Percentiles rank a stretch among this genome's conserved stretches.
phyloP scores from a whole-genome alignment of 352 stramenopile genomes.

The Phytophthora cajani region DNA sequence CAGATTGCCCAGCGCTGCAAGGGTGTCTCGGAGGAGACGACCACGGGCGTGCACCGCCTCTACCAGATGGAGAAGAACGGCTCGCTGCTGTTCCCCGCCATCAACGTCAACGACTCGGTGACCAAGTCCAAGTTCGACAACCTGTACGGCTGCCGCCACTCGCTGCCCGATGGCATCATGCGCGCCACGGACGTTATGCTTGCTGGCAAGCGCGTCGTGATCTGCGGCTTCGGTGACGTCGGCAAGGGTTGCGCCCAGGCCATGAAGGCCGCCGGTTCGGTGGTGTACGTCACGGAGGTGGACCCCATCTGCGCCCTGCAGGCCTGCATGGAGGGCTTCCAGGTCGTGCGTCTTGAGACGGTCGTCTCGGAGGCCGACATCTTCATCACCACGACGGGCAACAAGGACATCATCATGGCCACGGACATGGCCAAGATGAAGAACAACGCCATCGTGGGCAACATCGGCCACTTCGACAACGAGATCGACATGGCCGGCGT shows the following conservation, averaged over 20 bases:
- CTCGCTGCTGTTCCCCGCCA: slow-evolving; percentile 96
- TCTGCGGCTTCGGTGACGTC: slow-evolving; percentile 98
- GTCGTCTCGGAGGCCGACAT: slow-evolving; percentile 94
- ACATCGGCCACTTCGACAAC: slow-evolving; percentile 99
- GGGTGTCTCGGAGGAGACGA: slow-evolving; percentile 99
- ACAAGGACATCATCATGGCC: slow-evolving; percentile 99
- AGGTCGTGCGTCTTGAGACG: slow-evolving; percentile 94
- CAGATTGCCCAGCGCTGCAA: slow-evolving; percentile 95
- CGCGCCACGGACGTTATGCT: slow-evolving; percentile 99
- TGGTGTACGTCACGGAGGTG: slow-evolving; percentile 98
- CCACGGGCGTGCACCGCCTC: slow-evolving; percentile 97
- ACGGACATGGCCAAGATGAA: slow-evolving; percentile 98
- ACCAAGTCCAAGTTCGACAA: slow-evolving; percentile 99
- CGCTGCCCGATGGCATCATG: slow-evolving; percentile 98
- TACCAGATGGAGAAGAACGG: slow-evolving; percentile 98
- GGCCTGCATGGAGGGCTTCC: slow-evolving; percentile 98
- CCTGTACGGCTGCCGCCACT: slow-evolving; percentile 99
- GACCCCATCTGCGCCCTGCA: slow-evolving; percentile 99
- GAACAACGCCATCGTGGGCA: slow-evolving; percentile 99
- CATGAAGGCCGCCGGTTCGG: slow-evolving; percentile 96
- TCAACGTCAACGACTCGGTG: slow-evolving; percentile 99
- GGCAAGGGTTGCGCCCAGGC: slow-evolving; percentile 97
- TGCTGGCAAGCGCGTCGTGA: slow-evolving; percentile 97
- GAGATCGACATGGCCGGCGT: slow-evolving; percentile 99
- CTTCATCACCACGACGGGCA: slow-evolving; percentile 99